A percentile compares a stretch with the other conserved stretches of the same genome.
These are phyloP conservation scores for Maudiozyma turicensis DNA, from an alignment of 805 yeast species.

Conservation along the genomic window DNA sequence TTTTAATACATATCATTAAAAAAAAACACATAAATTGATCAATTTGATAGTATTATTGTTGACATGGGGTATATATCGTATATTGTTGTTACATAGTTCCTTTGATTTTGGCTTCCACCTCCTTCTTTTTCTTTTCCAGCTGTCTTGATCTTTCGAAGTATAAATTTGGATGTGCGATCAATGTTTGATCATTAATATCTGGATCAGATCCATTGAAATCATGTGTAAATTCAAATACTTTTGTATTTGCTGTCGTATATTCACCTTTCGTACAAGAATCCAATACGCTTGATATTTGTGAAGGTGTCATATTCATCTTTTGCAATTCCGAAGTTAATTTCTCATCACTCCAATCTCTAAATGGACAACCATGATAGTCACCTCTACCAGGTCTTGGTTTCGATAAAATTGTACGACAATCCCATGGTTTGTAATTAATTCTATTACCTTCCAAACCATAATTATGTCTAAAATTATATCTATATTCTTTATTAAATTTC, in stretches of 20 bases:
- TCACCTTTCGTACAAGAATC: constrained; percentile 62
- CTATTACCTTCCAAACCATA: constrained; percentile 91
- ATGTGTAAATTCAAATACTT: constrained; percentile 67
- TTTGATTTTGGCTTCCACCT: constrained; percentile 7
- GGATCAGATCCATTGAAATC: constrained; percentile 24
- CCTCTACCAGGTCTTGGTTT: constrained; percentile 58
- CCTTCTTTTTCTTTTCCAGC: constrained; percentile 32
- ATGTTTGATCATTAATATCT: constrained; percentile 43
- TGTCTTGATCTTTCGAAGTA: constrained; percentile 73
- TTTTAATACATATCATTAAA: too few relatives aligned
- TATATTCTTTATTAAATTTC: constrained; percentile 77
- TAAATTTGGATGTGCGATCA: constrained; percentile 77
- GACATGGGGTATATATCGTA: neutral
- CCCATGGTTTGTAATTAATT: constrained; percentile 76
- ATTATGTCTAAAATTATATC: constrained; percentile 76
- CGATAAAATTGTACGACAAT: constrained; percentile 65
- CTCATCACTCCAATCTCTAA: constrained; percentile 63
- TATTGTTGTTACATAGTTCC: neutral
- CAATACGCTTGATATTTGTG: constrained; percentile 47
- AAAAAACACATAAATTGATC: too few relatives aligned
- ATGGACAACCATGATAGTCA: constrained; percentile 91
- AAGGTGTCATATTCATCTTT: constrained; percentile 40
- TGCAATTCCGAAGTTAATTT: constrained; percentile 45
- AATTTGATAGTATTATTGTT: neutral
- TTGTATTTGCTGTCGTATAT: constrained; percentile 80